A percentile compares a stretch with the other conserved stretches of the same genome.
These are phyloP conservation scores for Fusarium citri DNA, from an alignment of 2,329 filamentous ascomycete genomes.

Conservation along the genomic window DNA sequence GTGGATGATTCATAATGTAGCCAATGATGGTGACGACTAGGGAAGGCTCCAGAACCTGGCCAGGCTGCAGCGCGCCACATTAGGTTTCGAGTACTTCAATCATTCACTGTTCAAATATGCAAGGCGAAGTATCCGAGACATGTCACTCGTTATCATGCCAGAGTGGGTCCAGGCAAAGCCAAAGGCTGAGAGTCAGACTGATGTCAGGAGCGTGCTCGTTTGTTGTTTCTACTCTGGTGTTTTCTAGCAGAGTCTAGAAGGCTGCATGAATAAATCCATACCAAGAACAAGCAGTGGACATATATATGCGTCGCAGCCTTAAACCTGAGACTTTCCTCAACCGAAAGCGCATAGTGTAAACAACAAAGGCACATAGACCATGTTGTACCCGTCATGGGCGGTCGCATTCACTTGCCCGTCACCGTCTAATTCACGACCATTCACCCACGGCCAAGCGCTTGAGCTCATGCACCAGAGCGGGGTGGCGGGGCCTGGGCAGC, in stretches of 20 bases:
- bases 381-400: slow-evolving; percentile 11
- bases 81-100: slow-evolving; percentile 40
- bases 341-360: background rate
- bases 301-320: background rate
- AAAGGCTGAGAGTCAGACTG: slow-evolving; percentile 18
- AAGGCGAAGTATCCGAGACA: slow-evolving; percentile 37
- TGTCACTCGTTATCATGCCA: slow-evolving; percentile 12
- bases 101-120: background rate
- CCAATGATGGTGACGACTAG: slow-evolving; percentile 44
- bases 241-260: slow-evolving; percentile 31
- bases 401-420: slow-evolving; percentile 28
- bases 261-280: background rate
- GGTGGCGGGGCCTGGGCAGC: slow-evolving; percentile 27
- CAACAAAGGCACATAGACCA: background rate
- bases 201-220: slow-evolving; percentile 30
- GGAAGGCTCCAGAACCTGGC: slow-evolving; percentile 56
- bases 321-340: background rate
- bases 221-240: slow-evolving; percentile 7
- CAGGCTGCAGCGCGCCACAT: slow-evolving; percentile 39
- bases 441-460: slow-evolving; percentile 26
- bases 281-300: background rate
- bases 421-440: slow-evolving; percentile 26
- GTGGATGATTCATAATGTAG: slow-evolving; percentile 54
- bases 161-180: slow-evolving; percentile 26
- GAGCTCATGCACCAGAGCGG: slow-evolving; percentile 25